phyloP scores from a whole-genome alignment of 805 yeast genomes.

The Ogataea salicorniae region DNA sequence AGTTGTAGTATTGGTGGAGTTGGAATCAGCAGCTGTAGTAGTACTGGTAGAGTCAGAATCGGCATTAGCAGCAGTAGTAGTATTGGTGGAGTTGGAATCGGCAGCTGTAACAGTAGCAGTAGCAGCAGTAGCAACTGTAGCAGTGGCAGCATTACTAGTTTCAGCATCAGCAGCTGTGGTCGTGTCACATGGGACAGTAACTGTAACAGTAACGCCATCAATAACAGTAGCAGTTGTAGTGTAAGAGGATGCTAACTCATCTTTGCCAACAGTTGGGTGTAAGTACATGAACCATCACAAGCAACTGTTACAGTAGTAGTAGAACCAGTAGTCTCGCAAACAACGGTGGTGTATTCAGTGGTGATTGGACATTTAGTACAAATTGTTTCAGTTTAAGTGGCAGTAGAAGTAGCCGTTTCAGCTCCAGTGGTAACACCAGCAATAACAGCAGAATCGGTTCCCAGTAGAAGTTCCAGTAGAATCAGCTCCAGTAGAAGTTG shows the following conservation, averaged over 20 bases:
- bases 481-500: neutral
- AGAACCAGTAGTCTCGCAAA: neutral
- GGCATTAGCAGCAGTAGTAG: neutral
- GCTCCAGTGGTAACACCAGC: neutral
- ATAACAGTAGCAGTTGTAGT: neutral
- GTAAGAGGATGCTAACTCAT: neutral
- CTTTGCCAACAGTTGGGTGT: neutral
- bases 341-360: neutral
- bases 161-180: neutral
- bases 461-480: neutral
- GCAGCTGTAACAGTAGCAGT: neutral
- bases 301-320: neutral
- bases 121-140: neutral
- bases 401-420: neutral
- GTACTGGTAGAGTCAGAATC: neutral
- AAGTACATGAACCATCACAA: neutral
- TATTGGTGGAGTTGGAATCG: no score
- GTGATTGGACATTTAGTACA: neutral
- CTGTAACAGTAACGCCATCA: neutral
- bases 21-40: no score
- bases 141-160: neutral
- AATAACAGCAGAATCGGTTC: neutral
- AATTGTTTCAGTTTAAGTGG: neutral
- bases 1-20: no score
- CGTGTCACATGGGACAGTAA: no score